These are phyloP conservation scores for Aspergillus tubingensis DNA, from an alignment of 2,329 filamentous ascomycete species.

Conservation along the genomic window DNA sequence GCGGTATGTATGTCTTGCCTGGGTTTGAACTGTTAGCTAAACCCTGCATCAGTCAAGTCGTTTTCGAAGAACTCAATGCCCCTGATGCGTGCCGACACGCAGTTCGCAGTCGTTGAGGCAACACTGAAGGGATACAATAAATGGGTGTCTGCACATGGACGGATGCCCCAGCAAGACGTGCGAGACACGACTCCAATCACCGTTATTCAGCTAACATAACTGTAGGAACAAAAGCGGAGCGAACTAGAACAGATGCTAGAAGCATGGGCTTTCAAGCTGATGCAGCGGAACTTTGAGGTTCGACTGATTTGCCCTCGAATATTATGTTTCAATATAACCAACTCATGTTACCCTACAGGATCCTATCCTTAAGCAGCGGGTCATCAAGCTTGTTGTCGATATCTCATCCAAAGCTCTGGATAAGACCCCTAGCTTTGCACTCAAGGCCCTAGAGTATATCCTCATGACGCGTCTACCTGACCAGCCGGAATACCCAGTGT, in stretches of 20 bases:
- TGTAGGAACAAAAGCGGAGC: conserved; percentile 40
- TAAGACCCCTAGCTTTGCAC: conserved; percentile 75
- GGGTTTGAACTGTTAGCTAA: not conserved
- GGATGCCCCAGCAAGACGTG: conserved; percentile 54
- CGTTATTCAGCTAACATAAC: conserved; percentile 9
- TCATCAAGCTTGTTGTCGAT: conserved; percentile 78
- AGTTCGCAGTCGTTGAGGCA: conserved; percentile 86
- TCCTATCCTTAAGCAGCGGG: conserved; percentile 77
- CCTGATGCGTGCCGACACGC: conserved; percentile 75
- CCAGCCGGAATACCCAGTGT: conserved; percentile 68
- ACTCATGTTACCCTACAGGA: conserved; percentile 53
- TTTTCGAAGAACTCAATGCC: conserved; percentile 45
- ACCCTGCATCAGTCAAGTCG: conserved; percentile 31
- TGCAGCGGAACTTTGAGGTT: conserved; percentile 45
- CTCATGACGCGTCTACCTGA: conserved; percentile 78
- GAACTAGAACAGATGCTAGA: conserved; percentile 44
- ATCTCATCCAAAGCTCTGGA: conserved; percentile 80
- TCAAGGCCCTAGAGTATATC: conserved; percentile 88
- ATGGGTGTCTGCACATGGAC: conserved; percentile 64
- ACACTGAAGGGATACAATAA: conserved; percentile 85
- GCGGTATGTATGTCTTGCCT: conserved; percentile 51
- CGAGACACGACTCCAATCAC: conserved; percentile 14
- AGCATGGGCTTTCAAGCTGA: conserved; percentile 44
- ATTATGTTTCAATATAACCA: not conserved
- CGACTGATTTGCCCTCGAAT: conserved; percentile 1